Percentiles rank a stretch among this genome's conserved stretches.
phyloP scores from a whole-genome alignment of 257 asterid genomes.

The Oldenlandia corymbosa region DNA sequence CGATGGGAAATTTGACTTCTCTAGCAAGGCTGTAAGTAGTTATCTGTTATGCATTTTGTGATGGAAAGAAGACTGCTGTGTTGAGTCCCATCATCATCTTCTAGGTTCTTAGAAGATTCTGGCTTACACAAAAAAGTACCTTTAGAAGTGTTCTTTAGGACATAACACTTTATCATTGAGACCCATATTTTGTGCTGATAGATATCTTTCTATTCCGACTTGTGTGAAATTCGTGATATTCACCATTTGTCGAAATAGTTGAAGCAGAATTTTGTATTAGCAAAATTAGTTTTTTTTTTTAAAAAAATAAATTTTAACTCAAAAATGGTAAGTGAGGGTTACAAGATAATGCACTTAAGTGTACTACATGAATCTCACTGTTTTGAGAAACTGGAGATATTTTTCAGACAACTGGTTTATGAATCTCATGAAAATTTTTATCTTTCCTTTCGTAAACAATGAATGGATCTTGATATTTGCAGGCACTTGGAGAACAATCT shows the following conservation, averaged over 20 bases:
- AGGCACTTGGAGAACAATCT: constrained; percentile 89
- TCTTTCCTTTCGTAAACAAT: no score
- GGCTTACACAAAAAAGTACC: not conserved
- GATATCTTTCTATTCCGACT: not conserved
- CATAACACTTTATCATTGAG: not conserved
- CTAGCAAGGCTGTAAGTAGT: constrained; percentile 64
- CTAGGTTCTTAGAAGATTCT: not conserved
- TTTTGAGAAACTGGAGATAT: no score
- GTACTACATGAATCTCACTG: not conserved
- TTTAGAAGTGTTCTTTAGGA: not conserved
- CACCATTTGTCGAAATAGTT: not conserved
- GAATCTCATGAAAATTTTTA: no score
- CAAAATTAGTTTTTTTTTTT: not conserved
- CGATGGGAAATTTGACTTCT: constrained; percentile 60
- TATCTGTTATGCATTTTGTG: constrained; percentile 4
- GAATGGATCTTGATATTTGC: constrained; percentile 20
- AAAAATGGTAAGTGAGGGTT: no score
- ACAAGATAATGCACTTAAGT: no score
- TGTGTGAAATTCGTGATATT: no score
- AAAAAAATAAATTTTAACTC: no score
- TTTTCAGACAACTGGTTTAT: no score
- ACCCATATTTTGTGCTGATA: not conserved
- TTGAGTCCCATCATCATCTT: no score
- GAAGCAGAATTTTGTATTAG: not conserved
- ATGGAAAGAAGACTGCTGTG: not conserved